phyloP scores from a whole-genome alignment of 495 filamentous ascomycete species.

The Trichoderma gamsii region DNA sequence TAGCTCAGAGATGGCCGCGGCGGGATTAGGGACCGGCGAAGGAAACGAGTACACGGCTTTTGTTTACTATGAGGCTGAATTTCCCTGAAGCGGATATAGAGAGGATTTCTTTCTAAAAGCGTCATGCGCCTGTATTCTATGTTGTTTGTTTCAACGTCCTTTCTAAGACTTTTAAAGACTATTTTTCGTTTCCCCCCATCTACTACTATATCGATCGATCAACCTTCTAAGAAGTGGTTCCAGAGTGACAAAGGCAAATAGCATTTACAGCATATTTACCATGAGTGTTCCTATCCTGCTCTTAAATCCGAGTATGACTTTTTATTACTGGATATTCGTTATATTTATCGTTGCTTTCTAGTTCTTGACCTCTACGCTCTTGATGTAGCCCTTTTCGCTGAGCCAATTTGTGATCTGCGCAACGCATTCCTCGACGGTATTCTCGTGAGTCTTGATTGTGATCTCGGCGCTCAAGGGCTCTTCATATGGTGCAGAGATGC shows the following conservation, averaged over 20 bases:
- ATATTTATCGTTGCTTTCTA: background rate
- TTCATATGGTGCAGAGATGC: conserved; percentile 91
- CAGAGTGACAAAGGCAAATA: background rate
- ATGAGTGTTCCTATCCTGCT: background rate
- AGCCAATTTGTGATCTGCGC: conserved; percentile 75
- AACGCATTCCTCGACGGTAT: conserved; percentile 80
- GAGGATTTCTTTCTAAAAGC: background rate
- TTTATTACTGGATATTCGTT: background rate
- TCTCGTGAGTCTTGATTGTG: conserved; percentile 67
- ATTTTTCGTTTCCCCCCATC: background rate
- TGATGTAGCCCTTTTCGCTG: conserved; percentile 42
- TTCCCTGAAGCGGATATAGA: conserved; percentile 41
- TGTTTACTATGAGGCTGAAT: conserved; percentile 94
- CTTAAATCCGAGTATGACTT: background rate
- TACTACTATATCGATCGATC: background rate
- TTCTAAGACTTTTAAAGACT: background rate
- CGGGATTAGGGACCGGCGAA: conserved; percentile 53
- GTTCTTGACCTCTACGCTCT: conserved; percentile 4
- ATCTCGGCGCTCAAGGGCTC: conserved; percentile 81
- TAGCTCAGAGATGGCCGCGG: conserved; percentile 72
- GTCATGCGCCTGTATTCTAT: conserved; percentile 8
- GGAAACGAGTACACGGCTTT: conserved; percentile 87
- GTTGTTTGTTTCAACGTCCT: background rate
- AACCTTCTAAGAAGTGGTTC: background rate
- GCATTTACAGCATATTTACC: background rate